Conservation (phyloP, 2,329 filamentous ascomycete genomes). For the Diaporthe citrichinensis region DNA sequence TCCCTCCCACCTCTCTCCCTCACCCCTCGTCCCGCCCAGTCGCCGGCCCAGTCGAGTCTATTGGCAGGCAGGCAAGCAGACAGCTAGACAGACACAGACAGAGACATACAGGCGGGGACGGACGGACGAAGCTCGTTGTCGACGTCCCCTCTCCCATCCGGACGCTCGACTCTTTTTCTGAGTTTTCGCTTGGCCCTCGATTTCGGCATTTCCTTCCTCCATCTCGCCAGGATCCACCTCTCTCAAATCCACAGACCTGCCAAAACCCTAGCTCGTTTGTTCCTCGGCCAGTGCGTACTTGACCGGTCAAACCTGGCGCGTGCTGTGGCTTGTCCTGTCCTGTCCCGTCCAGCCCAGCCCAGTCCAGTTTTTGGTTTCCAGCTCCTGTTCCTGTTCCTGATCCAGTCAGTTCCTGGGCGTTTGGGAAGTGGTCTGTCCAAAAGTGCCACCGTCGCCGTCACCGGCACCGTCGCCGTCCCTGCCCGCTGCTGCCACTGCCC, state of each 20-base stretch:
- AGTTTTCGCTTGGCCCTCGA: slow-evolving; percentile 34
- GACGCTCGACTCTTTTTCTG: slow-evolving; percentile 20
- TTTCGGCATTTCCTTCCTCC: slow-evolving; percentile 32
- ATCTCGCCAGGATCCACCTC: slow-evolving; percentile 34
- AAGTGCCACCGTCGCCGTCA: slow-evolving; percentile 18
- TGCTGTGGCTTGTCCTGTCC: slow-evolving; percentile 27
- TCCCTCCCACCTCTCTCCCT: slow-evolving; percentile 2
- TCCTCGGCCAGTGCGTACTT: slow-evolving; percentile 30
- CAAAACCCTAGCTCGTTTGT: slow-evolving; percentile 29
- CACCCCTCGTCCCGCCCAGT: slow-evolving; percentile 2
- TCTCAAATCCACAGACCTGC: slow-evolving; percentile 28
- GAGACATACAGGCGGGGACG: neutral
- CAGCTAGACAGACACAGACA: neutral
- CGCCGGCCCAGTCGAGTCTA: neutral
- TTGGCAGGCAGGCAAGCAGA: neutral
- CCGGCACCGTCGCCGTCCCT: slow-evolving; percentile 19
- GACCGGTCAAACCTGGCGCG: slow-evolving; percentile 31
- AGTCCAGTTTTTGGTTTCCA: slow-evolving; percentile 20
- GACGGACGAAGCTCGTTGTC: neutral
- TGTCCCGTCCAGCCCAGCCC: slow-evolving; percentile 13
- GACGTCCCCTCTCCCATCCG: slow-evolving; percentile 1
- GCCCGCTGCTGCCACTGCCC: neutral
- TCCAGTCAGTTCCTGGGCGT: slow-evolving; percentile 7
- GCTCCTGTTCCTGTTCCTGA: slow-evolving; percentile 21
- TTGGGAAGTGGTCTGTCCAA: slow-evolving; percentile 8